These are phyloP conservation scores for Endoconidiophora laricicola DNA, from an alignment of 2,329 filamentous ascomycete species.

Conservation along the genomic window DNA sequence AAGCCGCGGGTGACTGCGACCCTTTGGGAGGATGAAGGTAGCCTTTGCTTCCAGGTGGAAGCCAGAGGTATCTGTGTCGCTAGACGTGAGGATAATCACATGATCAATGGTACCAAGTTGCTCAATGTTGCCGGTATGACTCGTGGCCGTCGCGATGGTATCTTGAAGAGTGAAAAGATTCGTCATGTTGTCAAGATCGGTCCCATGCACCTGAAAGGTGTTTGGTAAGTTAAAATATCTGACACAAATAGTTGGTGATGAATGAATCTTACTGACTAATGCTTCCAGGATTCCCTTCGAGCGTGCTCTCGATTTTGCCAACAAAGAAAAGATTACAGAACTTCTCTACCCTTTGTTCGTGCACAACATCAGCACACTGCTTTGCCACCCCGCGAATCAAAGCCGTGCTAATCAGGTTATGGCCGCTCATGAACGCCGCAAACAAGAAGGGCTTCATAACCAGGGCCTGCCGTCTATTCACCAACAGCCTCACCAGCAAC, in stretches of 20 bases:
- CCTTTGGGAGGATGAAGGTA: slow-evolving; percentile 95
- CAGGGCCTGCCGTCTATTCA: slow-evolving; percentile 50
- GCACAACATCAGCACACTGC: slow-evolving; percentile 82
- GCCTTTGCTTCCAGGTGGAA: slow-evolving; percentile 93
- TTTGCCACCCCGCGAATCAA: slow-evolving; percentile 88
- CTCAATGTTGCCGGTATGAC: slow-evolving; percentile 98
- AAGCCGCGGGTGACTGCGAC: slow-evolving; percentile 94
- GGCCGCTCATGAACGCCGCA: slow-evolving; percentile 65
- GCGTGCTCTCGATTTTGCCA: slow-evolving; percentile 92
- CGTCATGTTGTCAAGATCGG: slow-evolving; percentile 97
- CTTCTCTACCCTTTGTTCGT: slow-evolving; percentile 90
- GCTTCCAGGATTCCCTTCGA: slow-evolving; percentile 80
- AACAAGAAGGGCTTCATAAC: slow-evolving; percentile 51
- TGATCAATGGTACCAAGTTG: slow-evolving; percentile 97
- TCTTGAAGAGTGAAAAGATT: slow-evolving; percentile 93
- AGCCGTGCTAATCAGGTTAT: slow-evolving; percentile 70
- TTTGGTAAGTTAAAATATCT: slow-evolving; percentile 48
- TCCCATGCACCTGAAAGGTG: slow-evolving; percentile 96
- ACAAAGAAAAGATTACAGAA: slow-evolving; percentile 98
- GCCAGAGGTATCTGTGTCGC: slow-evolving; percentile 92
- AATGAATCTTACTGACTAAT: neutral
- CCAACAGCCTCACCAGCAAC: slow-evolving; percentile 32
- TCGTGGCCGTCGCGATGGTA: slow-evolving; percentile 81
- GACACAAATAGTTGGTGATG: neutral
- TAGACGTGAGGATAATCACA: slow-evolving; percentile 89